Evolutionary conservation across 2,329 filamentous ascomycete genomes (phyloP), one percentile per base, ranked within the genome.

Genomic region (Ambrosiella beaveri): DNA sequence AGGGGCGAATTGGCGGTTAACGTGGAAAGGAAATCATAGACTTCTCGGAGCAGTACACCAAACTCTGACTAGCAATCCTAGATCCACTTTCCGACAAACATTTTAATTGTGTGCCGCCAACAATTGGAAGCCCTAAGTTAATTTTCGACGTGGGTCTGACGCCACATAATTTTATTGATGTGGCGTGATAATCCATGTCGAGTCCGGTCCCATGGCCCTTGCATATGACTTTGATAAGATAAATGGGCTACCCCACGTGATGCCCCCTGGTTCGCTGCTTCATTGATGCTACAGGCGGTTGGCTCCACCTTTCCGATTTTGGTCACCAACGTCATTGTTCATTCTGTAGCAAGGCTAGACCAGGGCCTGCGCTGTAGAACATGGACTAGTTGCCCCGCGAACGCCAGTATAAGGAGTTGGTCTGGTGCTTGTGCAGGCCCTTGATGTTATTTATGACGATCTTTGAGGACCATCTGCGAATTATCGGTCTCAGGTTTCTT

Each of bases 1-100:
- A 61, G 59, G 57, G 56, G 56, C 58, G 50, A 61, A 56, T 61
- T 61, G 59, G 56, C 59, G 59, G 54, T 61, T 61, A 61, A 53
- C 59, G 54, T 56, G 45, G 59, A 61, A 52, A 58, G 59, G 56
- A 58, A 58, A 61, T 61, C 59, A 40, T 61, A 58, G 59, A 61
- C 56, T 54, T 58, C 27, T 27, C 54, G 51, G 57, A 59, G 17
- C 49, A 54, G 19, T 40, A 51, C 57, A 59, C 52, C 56, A 41
- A 54, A 58, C 56, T 58, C 56, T 61, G 52, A 39, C 59, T 56
- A 50, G 53, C 51, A 58, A 61, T 58, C 56, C 56, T 58, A 55
- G 52, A 58, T 61, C 56, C 59, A 61, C 56, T 61, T 61, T 61
- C 41, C 52, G 53, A 58, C 50, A 61, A 61, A 58, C 56, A 57